Evolutionary conservation across 106 monocot genomes (phyloP), one percentile per base, ranked within the genome.

Genomic region (Phalaenopsis aphrodite): DNA sequence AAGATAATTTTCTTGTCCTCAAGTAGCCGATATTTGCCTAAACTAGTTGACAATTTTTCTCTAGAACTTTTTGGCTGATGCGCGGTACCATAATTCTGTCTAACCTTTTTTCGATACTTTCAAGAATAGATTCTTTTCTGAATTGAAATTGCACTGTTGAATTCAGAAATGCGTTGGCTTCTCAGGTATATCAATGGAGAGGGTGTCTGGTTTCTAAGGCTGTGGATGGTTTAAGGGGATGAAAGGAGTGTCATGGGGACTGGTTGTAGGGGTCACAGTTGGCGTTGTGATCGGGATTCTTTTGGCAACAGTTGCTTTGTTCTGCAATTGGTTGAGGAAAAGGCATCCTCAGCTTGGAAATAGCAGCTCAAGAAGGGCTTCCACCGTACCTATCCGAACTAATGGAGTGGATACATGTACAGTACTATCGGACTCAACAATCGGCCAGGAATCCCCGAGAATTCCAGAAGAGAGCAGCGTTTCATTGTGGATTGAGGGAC

Each of bases 251-350:
- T 88, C 91, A 15, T 85, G 81, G 82, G 90, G 91, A 39, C 56
- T 97, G 81, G 90, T 90, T 11, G 79, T 97, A 11, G 96, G 96
- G 10, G 83, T 92, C 48, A 90, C 94, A 1, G 80, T 90, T 38
- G 96, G 96, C 3, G 86, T 97, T 19, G 78, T 91, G 66, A 87
- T 96, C 42, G 93, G 96, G 16, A 55, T 89, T 37, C 83, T 93
- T 43, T 75, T 92, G 85, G 91, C 96, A 17, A 79, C 77, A 21
- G 75, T 39, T 9, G 90, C 82, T 41, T 72, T 92, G n/a, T 78
- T 94, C 23, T 97, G 87, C 85, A 78, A 89, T 65, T 82, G 77
- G 72, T 88, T 80, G 43, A 86, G 84, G 10, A 89, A 82, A 71
- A 86, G 78, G 77, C 48, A 83, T 17, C 23, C 85, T 8, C 82